Evolutionary conservation across 352 stramenopile species (phyloP).

Genomic region (Phytophthora pisi): DNA sequence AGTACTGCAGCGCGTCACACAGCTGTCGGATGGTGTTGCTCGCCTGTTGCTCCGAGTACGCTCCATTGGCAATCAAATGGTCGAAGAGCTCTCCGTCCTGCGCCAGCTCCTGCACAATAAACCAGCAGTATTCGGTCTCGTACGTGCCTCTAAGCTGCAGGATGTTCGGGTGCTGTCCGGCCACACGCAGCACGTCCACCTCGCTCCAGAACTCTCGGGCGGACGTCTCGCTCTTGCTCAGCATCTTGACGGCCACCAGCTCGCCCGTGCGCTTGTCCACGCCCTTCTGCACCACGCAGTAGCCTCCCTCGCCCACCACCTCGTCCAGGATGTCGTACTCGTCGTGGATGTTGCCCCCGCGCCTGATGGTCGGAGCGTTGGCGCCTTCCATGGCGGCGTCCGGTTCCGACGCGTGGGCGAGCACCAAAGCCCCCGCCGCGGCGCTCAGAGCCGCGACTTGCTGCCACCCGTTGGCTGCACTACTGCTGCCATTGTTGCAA

Average conservation of each 20-base stretch:
- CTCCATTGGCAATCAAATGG: constrained; percentile 82
- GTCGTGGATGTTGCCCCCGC: constrained; percentile 56
- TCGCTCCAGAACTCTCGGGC: constrained; percentile 86
- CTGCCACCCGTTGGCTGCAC: not conserved
- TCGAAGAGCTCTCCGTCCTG: constrained; percentile 90
- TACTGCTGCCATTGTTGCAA: constrained; percentile 22
- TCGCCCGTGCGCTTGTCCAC: constrained; percentile 68
- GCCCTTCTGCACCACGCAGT: constrained; percentile 79
- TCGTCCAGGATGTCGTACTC: constrained; percentile 82
- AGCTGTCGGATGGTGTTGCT: constrained; percentile 73
- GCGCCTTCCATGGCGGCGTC: constrained; percentile 28
- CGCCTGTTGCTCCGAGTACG: constrained; percentile 86
- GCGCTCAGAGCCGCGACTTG: constrained; percentile 25
- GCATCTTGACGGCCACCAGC: constrained; percentile 79
- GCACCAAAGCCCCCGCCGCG: constrained; percentile 19
- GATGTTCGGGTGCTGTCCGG: constrained; percentile 79
- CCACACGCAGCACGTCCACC: constrained; percentile 76
- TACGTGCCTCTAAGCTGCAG: constrained; percentile 77
- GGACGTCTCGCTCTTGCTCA: constrained; percentile 79
- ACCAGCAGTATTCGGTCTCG: constrained; percentile 76
- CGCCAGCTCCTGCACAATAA: constrained; percentile 85
- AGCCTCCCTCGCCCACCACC: constrained; percentile 82
- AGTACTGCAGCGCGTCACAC: constrained; percentile 79
- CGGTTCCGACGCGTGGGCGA: constrained; percentile 13
- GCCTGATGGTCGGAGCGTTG: constrained; percentile 15